A percentile compares a stretch with the other conserved stretches of the same genome.
Conservation (phyloP, 2,329 filamentous ascomycete species). For the Clarireedia hainanense region DNA sequence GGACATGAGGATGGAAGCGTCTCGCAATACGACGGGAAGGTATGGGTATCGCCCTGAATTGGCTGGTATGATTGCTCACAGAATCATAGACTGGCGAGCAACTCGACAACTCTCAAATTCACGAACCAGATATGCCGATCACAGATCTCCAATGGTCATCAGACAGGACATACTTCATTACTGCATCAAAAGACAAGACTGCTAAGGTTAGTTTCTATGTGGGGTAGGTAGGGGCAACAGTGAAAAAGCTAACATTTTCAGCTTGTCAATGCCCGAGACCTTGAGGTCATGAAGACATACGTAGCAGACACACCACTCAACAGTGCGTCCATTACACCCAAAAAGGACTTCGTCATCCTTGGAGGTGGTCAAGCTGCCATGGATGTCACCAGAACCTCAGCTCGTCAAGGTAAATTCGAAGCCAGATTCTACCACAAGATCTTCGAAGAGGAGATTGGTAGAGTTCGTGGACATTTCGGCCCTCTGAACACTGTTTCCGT, state of each 20-base stretch:
- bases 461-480: conserved; percentile 95
- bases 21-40: conserved; percentile 86
- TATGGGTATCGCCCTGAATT: conserved; percentile 28
- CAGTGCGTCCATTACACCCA: conserved; percentile 85
- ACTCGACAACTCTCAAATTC: conserved; percentile 70
- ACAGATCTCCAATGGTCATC: conserved; percentile 92
- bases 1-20: conserved; percentile 95
- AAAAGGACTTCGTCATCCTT: conserved; percentile 96
- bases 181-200: conserved; percentile 94
- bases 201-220: conserved; percentile 57
- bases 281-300: conserved; percentile 91
- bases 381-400: conserved; percentile 87
- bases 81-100: conserved; percentile 62
- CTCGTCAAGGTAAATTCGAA: conserved; percentile 97
- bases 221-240: background rate
- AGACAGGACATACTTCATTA: conserved; percentile 97
- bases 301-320: conserved; percentile 89
- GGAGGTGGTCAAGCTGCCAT: conserved; percentile 97
- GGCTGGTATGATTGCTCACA: conserved; percentile 12
- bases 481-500: conserved; percentile 81
- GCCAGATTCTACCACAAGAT: conserved; percentile 99
- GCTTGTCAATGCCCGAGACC: conserved; percentile 78
- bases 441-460: conserved; percentile 96
- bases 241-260: conserved; percentile 27
- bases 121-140: conserved; percentile 70